Evolutionary conservation across 345 rosid species (phyloP).

Genomic region (Acer negundo): DNA sequence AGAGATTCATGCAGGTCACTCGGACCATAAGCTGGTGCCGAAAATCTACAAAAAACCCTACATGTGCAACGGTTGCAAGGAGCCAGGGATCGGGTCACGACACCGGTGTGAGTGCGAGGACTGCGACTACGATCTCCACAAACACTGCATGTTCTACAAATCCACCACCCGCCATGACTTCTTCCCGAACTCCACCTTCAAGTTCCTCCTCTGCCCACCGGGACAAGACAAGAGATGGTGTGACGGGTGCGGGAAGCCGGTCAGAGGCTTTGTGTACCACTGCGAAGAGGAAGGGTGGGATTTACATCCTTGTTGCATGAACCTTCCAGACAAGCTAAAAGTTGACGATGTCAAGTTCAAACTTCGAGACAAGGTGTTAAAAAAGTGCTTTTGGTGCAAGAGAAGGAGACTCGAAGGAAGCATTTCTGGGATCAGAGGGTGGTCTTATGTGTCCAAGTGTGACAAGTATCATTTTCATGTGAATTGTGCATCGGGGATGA

Average conservation of each 20-base stretch:
- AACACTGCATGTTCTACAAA: not conserved
- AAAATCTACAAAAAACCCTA: conserved; percentile 4
- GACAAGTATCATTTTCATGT: conserved; percentile 10
- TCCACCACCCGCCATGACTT: not conserved
- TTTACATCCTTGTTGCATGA: conserved; percentile 16
- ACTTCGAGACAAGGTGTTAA: not conserved
- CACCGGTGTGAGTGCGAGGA: conserved; percentile 2
- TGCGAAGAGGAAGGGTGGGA: not conserved
- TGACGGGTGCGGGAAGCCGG: conserved; percentile 9
- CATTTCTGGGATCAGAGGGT: conserved; percentile 1
- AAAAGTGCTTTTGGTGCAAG: conserved; percentile 15
- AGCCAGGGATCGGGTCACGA: conserved; percentile 6
- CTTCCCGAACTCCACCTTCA: conserved; percentile 11
- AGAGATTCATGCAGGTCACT: conserved; percentile 9
- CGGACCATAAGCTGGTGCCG: conserved; percentile 1
- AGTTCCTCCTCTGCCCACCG: not conserved
- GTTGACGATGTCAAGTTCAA: not conserved
- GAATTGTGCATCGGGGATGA: conserved; percentile 3
- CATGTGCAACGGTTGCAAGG: conserved; percentile 26
- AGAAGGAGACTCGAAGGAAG: conserved; percentile 1
- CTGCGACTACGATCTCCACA: conserved; percentile 16
- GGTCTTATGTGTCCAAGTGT: conserved; percentile 21
- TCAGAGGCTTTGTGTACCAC: conserved; percentile 9
- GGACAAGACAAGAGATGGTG: not conserved
- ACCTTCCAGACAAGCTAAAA: not conserved